These are phyloP conservation scores for Globisporangium lucens DNA, from an alignment of 352 stramenopile genomes.

Conservation along the genomic window DNA sequence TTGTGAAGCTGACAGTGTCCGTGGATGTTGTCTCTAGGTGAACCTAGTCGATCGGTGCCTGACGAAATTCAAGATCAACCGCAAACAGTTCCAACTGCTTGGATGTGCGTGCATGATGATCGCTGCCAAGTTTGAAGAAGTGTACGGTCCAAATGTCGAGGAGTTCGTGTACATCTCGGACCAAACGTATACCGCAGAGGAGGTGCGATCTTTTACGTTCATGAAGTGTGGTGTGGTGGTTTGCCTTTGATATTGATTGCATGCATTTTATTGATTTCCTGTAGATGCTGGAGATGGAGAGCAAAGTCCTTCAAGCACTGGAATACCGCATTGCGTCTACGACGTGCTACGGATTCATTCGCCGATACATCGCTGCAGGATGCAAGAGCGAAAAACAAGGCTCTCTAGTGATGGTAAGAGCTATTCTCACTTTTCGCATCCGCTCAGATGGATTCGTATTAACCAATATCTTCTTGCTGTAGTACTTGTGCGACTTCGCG, in stretches of 20 bases:
- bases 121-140: constrained; percentile 97
- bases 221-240: neutral
- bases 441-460: neutral
- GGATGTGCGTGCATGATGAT: constrained; percentile 95
- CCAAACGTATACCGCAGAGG: constrained; percentile 90
- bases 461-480: constrained; percentile 3
- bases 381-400: constrained; percentile 54
- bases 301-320: constrained; percentile 66
- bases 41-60: constrained; percentile 86
- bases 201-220: constrained; percentile 37
- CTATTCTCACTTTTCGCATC: neutral
- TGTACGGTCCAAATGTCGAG: constrained; percentile 90
- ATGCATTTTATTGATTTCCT: neutral
- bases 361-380: constrained; percentile 57
- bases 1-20: neutral
- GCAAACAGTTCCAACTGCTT: constrained; percentile 94
- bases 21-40: constrained; percentile 26
- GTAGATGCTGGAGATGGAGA: constrained; percentile 84
- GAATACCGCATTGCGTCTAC: constrained; percentile 78
- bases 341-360: constrained; percentile 71
- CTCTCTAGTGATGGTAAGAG: constrained; percentile 53
- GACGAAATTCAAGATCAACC: constrained; percentile 78
- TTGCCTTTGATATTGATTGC: constrained; percentile 15
- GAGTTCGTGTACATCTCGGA: constrained; percentile 98
- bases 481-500: constrained; percentile 78